Base-by-base conservation (phyloP, 176 grass and related monocot species). In the Triticum urartu region DNA sequence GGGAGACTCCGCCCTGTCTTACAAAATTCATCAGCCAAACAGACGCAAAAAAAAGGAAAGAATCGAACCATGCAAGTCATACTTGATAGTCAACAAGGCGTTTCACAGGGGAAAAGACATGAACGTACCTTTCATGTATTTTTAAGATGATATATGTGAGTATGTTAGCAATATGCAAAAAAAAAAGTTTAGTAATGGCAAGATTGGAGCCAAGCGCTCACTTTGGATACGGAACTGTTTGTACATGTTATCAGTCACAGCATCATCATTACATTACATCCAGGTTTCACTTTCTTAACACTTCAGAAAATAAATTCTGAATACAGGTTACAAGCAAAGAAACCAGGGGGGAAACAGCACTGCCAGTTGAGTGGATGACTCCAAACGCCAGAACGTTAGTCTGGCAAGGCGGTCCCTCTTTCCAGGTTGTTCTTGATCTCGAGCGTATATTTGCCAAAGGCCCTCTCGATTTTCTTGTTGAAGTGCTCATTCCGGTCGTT, bases 391-490 rank as follows among this genome's bases (percentile, higher is more conserved):
- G 13, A 47, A 83, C 7, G 5, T 66, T 91, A 96, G 75, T 99
- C 97, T 6, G 92, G 94, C 84, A 99, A 79, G 56, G 97, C 94
- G 52, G 94, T 99, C 38, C 97, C 97, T 43, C 97, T 90, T 85
- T 99, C 97, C 7, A 99, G 70, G 75, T 99, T 99, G 73, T 99
- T 99, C 97, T 99, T 99, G 39, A 99, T 99, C 80, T 99, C 97
- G 12, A 99, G 86, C 1, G 97, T 99, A 77, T 99, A 99, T 65
- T 99, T 99, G 42, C 97, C 94, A 45, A 99, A 99, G 15, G 94
- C 97, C 32, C 97, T 86, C 89, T 99, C 94, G 6, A 99, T 93
- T 89, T 99, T 96, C 90, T 99, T 99, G 75, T 99, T 96, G 85
- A 99, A 99, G 83, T 99, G 94, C 84, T 99, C 94, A 0, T 99